phyloP scores from a whole-genome alignment of 305 asterid genomes.

The Fraxinus baroniana region DNA sequence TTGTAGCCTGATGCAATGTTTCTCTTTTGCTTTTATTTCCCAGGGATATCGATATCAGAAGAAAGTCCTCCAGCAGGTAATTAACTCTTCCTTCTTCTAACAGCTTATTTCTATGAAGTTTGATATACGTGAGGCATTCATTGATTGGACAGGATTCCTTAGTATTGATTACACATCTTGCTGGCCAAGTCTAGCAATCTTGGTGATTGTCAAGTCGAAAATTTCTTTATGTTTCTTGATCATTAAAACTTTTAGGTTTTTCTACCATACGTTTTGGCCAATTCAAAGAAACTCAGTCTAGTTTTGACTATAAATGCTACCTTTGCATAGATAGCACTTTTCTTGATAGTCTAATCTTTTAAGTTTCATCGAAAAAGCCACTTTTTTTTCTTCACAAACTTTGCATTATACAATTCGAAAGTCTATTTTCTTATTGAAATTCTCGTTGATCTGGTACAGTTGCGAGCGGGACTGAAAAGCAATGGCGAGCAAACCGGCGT shows the following conservation, averaged over 20 bases:
- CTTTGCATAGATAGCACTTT: not conserved
- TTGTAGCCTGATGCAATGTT: conserved; percentile 18
- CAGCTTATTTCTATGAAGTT: not conserved
- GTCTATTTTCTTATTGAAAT: not conserved
- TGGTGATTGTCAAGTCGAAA: too few species aligned
- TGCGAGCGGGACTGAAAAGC: conserved; percentile 52
- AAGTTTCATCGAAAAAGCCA: not conserved
- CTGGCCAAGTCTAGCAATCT: not conserved
- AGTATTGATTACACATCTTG: too few species aligned
- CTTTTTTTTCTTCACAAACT: not conserved
- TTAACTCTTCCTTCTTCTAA: not conserved
- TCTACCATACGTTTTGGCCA: not conserved
- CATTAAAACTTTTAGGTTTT: not conserved
- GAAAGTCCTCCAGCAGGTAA: conserved; percentile 88
- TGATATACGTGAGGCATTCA: not conserved
- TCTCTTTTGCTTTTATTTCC: conserved; percentile 12
- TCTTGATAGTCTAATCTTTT: not conserved
- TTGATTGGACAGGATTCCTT: not conserved
- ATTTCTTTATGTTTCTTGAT: not conserved
- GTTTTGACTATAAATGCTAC: not conserved
- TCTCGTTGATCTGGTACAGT: conserved; percentile 35
- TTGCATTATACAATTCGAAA: not conserved
- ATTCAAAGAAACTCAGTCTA: not conserved
- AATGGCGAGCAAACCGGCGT: conserved; percentile 34
- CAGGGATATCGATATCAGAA: conserved; percentile 94